Base-by-base conservation (phyloP, 2,329 filamentous ascomycete species). In the Cladosporium cucumerinum region DNA sequence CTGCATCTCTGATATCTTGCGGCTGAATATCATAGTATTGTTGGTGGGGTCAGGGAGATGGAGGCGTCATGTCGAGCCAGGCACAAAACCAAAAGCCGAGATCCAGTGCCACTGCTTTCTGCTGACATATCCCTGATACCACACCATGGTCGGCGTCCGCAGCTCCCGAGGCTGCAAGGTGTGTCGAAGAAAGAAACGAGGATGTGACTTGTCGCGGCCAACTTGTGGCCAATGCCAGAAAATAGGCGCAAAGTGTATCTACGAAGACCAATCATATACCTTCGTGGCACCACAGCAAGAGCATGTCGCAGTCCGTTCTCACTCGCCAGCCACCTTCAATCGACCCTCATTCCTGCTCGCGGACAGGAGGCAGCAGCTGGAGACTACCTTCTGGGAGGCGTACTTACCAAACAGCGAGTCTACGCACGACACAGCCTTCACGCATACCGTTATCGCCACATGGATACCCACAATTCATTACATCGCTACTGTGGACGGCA, bases 161-260 rank as follows among this genome's bases (percentile, higher is more conserved):
- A 57, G 54, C 54, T 57, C 54, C 14, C 54, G n/a, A 12, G 54
- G 54, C n/a, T 57, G 54, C 32, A 57, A 39, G 30, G 28, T 14
- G 30, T 57, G 54, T 39, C 32, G 54, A 25, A 57, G 54, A 32
- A 57, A 57, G 32, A 57, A 57, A 32, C 54, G 54, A 57, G 54
- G 54, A 23, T 57, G 54, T 18, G 54, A 57, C 32, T 25, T 57
- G 32, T 23, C 21, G 18, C 54, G 23, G 30, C 54, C 54, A 25
- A 12, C 14, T 21, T 57, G 54, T 39, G 54, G 54, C n/a, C 32
- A 57, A 34, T 57, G 54, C 32, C 54, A 39, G 21, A 57, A 39
- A 12, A 57, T 57, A 36, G 32, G 54, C 21, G 54, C 54, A 16
- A 57, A 57, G 32, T 57, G 54, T 39, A 21, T 18, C 32, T 57